Base-by-base conservation (phyloP, 225 moss, liverwort and hornwort genomes). In the Physcomitrellopsis africana region DNA sequence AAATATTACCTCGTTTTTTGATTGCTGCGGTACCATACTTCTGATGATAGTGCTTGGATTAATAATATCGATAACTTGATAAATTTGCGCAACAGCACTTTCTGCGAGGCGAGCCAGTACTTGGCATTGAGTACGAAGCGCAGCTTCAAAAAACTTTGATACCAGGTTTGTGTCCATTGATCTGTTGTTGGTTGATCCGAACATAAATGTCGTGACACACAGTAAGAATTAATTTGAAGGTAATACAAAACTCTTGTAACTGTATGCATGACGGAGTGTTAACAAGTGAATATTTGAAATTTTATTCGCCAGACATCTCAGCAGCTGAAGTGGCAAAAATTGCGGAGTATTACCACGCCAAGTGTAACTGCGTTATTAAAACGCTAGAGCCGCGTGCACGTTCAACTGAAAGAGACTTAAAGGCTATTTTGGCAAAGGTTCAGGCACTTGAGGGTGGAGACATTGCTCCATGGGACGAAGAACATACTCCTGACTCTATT, bases 81-180 rank as follows among this genome's bases (percentile, higher is more conserved):
- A 17, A 58, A 51, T 73, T 53, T 53, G 17, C 80, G 58, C 78
- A 72, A 0, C 83, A 96, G 96, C 94, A 96, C 81, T 96, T 96
- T 77, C 76, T 96, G 70, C 92, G 94, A 66, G 96, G 89, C 23
- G 96, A 96, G 69, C 94, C 96, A 72, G 85, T 96, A 56, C 74
- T 96, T 13, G 92, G 92, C 55, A 91, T 96, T 49, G 94, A 96
- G 58, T 94, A 89, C 48, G 92, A 96, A 73, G 94, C 96, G 14
- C 96, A 94, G 80, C 96, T 96, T 75, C 96, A 94, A 54, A 92
- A 94, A 81, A 91, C 96, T 17, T 76, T 96, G 66, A 83, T 94
- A 75, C 96, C 94, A 92, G 96, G 96, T 84, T 79, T 74, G 79
- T 69, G 67, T 45, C 19, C 72, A 19, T 51, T 68, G 55, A 29